These are phyloP conservation scores for Phytophthora agathidicida DNA, from an alignment of 352 stramenopile genomes.

Conservation along the genomic window DNA sequence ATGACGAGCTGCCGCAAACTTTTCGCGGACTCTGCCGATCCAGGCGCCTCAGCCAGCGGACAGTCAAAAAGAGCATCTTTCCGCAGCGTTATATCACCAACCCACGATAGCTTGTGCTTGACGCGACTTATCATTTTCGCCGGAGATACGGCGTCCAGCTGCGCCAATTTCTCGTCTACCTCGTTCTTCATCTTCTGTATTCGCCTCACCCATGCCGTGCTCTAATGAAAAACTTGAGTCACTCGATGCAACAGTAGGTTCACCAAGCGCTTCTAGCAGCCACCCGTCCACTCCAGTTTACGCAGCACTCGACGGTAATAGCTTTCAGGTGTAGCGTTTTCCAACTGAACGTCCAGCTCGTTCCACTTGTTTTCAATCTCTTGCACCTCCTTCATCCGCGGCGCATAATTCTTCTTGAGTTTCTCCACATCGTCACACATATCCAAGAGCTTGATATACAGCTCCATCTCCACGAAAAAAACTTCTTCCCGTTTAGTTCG, in stretches of 20 bases:
- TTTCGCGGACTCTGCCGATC: background rate
- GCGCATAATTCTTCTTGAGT: background rate
- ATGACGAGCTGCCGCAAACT: background rate
- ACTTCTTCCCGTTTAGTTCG: background rate
- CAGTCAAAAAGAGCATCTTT: background rate
- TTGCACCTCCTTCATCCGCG: background rate
- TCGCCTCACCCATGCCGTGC: slow-evolving; percentile 9
- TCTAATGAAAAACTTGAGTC: background rate
- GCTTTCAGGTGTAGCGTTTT: background rate
- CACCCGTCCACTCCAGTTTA: slow-evolving; percentile 1
- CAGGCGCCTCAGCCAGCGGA: background rate
- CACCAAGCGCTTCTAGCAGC: background rate
- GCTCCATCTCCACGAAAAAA: background rate
- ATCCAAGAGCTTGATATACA: background rate
- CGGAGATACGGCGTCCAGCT: background rate
- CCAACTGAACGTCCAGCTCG: slow-evolving; percentile 3
- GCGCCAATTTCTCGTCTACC: background rate
- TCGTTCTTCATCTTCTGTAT: background rate
- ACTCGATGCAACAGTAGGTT: background rate
- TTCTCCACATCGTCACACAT: background rate
- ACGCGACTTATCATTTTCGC: background rate
- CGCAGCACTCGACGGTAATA: slow-evolving; percentile 5
- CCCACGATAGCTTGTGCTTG: slow-evolving; percentile 3
- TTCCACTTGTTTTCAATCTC: background rate
- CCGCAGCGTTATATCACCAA: background rate